A percentile compares a stretch with the other conserved stretches of the same genome.
phyloP scores from a whole-genome alignment of 495 filamentous ascomycete species.

The Lophiotrema nucula region DNA sequence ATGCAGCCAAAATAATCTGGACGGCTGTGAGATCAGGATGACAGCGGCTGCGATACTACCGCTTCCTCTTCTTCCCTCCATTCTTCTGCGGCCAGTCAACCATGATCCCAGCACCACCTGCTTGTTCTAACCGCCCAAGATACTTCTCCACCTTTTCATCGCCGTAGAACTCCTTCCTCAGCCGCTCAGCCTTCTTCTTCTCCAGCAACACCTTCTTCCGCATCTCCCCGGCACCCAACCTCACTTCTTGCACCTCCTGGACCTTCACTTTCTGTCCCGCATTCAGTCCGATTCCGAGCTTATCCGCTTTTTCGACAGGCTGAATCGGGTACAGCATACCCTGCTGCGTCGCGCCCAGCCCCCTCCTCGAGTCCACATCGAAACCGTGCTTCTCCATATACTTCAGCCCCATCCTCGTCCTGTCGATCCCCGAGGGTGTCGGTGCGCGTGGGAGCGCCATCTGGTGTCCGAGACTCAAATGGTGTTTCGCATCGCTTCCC shows the following conservation, averaged over 20 bases:
- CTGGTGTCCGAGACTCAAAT: too few relatives aligned
- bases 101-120: neutral
- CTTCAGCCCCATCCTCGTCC: too few relatives aligned
- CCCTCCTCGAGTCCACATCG: slow-evolving; percentile 76
- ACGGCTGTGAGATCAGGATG: neutral
- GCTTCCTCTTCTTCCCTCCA: neutral
- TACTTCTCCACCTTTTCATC: slow-evolving; percentile 72
- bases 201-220: slow-evolving; percentile 59
- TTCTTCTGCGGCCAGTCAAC: neutral
- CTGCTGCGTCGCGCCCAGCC: slow-evolving; percentile 63
- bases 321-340: slow-evolving; percentile 78
- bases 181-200: slow-evolving; percentile 59
- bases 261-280: slow-evolving; percentile 48
- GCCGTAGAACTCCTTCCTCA: slow-evolving; percentile 66
- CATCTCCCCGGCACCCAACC: slow-evolving; percentile 69
- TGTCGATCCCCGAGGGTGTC: too few relatives aligned
- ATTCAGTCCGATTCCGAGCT: slow-evolving; percentile 64
- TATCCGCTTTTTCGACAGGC: slow-evolving; percentile 68
- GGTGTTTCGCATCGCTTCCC: too few relatives aligned
- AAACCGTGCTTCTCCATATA: slow-evolving; percentile 78
- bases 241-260: slow-evolving; percentile 41
- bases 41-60: neutral
- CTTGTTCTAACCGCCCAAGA: slow-evolving; percentile 40
- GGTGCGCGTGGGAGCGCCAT: too few relatives aligned
- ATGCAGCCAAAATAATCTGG: too few relatives aligned